These are phyloP conservation scores for Blastobotrys americana DNA, from an alignment of 805 yeast genomes.

Conservation along the genomic window DNA sequence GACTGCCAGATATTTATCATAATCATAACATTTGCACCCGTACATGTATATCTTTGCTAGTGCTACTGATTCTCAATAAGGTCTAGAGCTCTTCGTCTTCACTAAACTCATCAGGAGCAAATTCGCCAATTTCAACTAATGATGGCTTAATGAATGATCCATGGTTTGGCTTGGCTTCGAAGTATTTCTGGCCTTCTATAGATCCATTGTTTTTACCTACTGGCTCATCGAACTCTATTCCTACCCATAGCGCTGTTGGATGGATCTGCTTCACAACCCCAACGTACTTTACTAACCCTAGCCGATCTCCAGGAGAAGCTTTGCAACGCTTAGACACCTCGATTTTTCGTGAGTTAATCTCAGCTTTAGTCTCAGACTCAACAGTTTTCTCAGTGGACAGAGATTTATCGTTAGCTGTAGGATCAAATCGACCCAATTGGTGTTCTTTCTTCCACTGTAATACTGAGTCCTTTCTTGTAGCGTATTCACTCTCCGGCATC, in stretches of 20 bases:
- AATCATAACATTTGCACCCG: too few relatives aligned
- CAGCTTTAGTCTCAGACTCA: constrained; percentile 7
- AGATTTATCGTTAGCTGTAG: constrained; percentile 33
- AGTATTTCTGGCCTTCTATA: constrained; percentile 53
- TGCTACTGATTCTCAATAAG: constrained; percentile 7
- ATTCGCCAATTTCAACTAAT: constrained; percentile 63
- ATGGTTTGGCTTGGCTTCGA: constrained; percentile 47
- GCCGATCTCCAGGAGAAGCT: constrained; percentile 44
- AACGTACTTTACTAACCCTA: constrained; percentile 64
- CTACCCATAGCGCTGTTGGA: constrained; percentile 56
- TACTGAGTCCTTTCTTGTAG: constrained; percentile 52
- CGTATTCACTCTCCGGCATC: constrained; percentile 57
- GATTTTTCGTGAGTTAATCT: constrained; percentile 13
- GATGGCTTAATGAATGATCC: constrained; percentile 76
- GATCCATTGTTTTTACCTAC: constrained; percentile 81
- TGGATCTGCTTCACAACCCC: constrained; percentile 63
- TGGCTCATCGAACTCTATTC: constrained; percentile 79
- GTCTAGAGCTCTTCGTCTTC: constrained; percentile 34
- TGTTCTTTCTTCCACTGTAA: constrained; percentile 68
- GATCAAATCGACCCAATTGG: constrained; percentile 66
- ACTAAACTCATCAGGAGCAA: constrained; percentile 42
- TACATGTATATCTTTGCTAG: constrained; percentile 10
- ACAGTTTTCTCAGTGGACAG: constrained; percentile 1
- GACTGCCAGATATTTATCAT: too few relatives aligned
- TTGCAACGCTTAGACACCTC: constrained; percentile 23